Evolutionary conservation across 345 rosid genomes (phyloP), one percentile per base, ranked within the genome.

Genomic region (Eutrema japonicum): DNA sequence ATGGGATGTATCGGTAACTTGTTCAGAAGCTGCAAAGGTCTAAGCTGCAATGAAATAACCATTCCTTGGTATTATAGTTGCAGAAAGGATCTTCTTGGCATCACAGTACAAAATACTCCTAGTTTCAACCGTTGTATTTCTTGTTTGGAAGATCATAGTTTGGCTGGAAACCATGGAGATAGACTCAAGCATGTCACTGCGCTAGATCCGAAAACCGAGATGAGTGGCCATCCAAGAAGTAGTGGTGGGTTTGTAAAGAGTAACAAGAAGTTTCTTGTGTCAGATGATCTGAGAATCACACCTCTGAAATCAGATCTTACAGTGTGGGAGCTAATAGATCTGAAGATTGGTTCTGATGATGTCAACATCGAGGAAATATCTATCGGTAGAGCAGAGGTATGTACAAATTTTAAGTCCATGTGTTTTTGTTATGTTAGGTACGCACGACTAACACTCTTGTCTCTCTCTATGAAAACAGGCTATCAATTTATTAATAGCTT

Each of bases 371-470:
- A 53, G 30, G 4, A 54, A 5, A 29, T 53, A 68, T 53, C 52
- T 53, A 68, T 68, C 5, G 52, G 63, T 41, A 53, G 8, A 68
- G 47, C 18, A 53, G 63, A 68, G 72, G 63, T 68, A 54, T 42
- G 50, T 3, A 66, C 38, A 8, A 66, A 2, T 22, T 26, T 37
- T 51, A 10, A 53, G 61, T 54, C 14, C 10, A 2, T 64, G 35
- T 37, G 36, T 10, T 37, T 52, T 13, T 12, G 46, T 50, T 40
- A 6, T 40, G 26, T 40, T 38, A 8, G 50, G 4, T 30, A 52
- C 35, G 14, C 33, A 14, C 10, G 10, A 3, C 42, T 54, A 29
- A 68, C 10, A n/a, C 26, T 14, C 1, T 29, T 67, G 10, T 54
- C 10, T 30, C 2, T 36, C 35, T 49, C 18, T 67, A 2, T 67